Conservation (phyloP, 345 rosid genomes). For the Acer negundo region DNA sequence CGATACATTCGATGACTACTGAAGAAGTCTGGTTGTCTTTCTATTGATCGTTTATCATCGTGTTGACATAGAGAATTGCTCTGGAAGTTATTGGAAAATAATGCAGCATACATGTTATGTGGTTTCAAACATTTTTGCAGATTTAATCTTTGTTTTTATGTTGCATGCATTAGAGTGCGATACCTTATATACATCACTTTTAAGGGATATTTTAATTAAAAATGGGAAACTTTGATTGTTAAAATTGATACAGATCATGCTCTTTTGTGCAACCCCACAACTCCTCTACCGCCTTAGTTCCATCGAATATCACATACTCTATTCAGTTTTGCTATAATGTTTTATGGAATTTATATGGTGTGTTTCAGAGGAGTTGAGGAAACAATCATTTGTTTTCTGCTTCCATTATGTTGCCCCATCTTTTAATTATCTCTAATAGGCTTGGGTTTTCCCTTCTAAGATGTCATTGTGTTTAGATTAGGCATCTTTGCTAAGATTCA, state of each 20-base stretch:
- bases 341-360: not conserved
- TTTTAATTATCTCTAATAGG: not conserved
- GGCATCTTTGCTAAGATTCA: too few relatives aligned
- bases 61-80: not conserved
- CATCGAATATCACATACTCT: too few relatives aligned
- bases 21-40: not conserved
- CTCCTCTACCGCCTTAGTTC: too few relatives aligned
- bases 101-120: not conserved
- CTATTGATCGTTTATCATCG: not conserved
- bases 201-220: not conserved
- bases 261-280: not conserved
- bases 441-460: not conserved
- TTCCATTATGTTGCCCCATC: not conserved
- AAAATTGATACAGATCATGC: not conserved
- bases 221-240: not conserved
- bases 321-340: not conserved
- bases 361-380: not conserved
- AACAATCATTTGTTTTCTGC: not conserved
- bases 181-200: not conserved
- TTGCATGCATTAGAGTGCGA: not conserved
- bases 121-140: not conserved
- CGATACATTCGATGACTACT: not conserved
- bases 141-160: not conserved
- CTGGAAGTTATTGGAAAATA: not conserved
- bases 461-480: not conserved